Evolutionary conservation across 805 yeast genomes (phyloP), one percentile per base, ranked within the genome.

Genomic region (Candida stauntonica): DNA sequence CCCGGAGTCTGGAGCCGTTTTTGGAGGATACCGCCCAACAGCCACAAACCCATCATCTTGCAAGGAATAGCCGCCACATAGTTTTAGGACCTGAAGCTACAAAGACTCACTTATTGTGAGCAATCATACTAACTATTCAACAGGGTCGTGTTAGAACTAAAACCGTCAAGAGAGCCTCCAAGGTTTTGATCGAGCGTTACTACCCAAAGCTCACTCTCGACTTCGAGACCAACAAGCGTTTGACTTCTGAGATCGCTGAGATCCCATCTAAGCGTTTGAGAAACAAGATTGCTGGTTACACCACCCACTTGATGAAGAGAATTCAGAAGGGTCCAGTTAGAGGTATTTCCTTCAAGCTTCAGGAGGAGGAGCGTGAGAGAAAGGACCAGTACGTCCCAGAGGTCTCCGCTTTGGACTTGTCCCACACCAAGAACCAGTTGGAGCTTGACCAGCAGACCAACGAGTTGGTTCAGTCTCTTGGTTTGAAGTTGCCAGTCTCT

Each of bases 331-430:
- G 99, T 71, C 99, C 99, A 79, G 99, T 93, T 64, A 89, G 98
- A 83, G 99, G 99, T 79, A 94, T 93, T 63, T 93, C 99, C 63
- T 93, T 93, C 96, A 94, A 94, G 76, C 86, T 93, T 68, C 99
- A 93, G 82, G 99, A 93, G 80, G 99, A 93, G 79, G 99, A 93
- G 84, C 91, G 99, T 83, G 99, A 93, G 81, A 86, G 99, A 79
- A 93, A 94, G 79, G 98, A 93, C 77, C 99, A 93, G 79, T 93
- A 89, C 77, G 99, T 94, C 66, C 99, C 99, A 76, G 98, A 89
- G 72, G 95, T 89, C 67, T 94, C 99, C 68, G 99, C 99, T 73
- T 86, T 93, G 71, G 98, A 93, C 78, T 84, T 93, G 68, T 81
- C 94, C 60, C 86, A 86, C 83, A 81, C 93, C 69, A 87, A 88